Evolutionary conservation across 2,329 filamentous ascomycete genomes (phyloP), one percentile per base, ranked within the genome.

Genomic region (Alternaria triticina): DNA sequence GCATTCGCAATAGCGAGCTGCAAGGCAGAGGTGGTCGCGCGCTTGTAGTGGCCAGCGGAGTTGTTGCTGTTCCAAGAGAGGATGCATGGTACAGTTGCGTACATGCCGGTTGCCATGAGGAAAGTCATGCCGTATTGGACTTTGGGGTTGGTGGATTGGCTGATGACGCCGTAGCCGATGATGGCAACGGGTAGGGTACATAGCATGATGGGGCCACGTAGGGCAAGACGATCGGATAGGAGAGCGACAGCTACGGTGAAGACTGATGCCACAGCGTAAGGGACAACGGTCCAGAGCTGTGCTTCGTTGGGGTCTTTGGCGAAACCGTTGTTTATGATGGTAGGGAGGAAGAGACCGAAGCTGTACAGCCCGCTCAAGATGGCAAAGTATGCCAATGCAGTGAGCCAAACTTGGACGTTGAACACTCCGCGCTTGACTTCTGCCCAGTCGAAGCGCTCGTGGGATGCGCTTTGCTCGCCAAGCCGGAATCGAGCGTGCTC

Each of bases 11-110:
- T 87, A 1, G 86, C 86, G 25, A 91, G 81, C 75, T 91, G 89
- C 68, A 91, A 70, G 0, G 86, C 90, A 1, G 86, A 87, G 0
- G 89, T 89, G 0, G 89, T 91, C 0, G 90, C 89, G 13, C 90
- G 82, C 75, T 91, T 92, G 72, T 91, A 91, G 72, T 92, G 89
- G 0, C 87, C 88, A 0, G 89, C 88, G 0, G 86, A 88, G 73
- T 91, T 91, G 73, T 91, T 91, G 3, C 87, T 86, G 65, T 89
- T 86, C 89, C 89, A 91, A 1, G 86, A 88, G 10, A 91, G 79
- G 4, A 90, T 85, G 17, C 85, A 86, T 0, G 89, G 89, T 0
- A 90, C 87, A 45, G 86, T 87, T 49, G 84, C 83, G 72, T 90
- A 91, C 73, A 90, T 83, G 10, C 89, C 89, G 0, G 85, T 86